These are phyloP conservation scores for Apodospora peruviana DNA, from an alignment of 495 filamentous ascomycete species.

Conservation along the genomic window DNA sequence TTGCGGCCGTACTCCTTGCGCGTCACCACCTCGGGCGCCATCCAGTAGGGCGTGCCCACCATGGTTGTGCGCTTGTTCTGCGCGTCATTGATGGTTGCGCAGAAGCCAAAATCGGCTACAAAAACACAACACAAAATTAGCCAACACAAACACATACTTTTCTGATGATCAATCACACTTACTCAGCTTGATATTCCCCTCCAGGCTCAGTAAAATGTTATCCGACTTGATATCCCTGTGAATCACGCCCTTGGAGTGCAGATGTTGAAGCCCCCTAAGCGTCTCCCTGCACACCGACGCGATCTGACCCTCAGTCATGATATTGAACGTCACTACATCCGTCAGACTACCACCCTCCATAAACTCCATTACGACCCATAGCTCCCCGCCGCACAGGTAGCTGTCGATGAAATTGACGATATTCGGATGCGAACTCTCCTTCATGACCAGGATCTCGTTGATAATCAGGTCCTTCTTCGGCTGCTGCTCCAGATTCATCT, in stretches of 20 bases:
- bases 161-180: constrained; percentile 33
- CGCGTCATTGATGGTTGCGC: constrained; percentile 95
- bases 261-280: constrained; percentile 82
- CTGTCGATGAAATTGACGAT: constrained; percentile 99
- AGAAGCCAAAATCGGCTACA: constrained; percentile 95
- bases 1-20: constrained; percentile 97
- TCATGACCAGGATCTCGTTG: constrained; percentile 99
- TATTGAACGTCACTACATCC: constrained; percentile 97
- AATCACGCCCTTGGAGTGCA: constrained; percentile 97
- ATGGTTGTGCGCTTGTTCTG: constrained; percentile 97
- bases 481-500: constrained; percentile 98
- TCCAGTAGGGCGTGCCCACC: constrained; percentile 99
- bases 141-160: neutral
- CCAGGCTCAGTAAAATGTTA: constrained; percentile 90
- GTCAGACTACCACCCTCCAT: constrained; percentile 98
- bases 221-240: constrained; percentile 99
- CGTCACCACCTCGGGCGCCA: constrained; percentile 97
- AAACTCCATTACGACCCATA: constrained; percentile 99
- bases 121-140: neutral
- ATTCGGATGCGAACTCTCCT: constrained; percentile 95
- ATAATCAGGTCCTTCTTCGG: constrained; percentile 99
- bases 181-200: constrained; percentile 98
- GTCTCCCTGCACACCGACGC: constrained; percentile 93
- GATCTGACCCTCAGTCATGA: constrained; percentile 97
- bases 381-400: constrained; percentile 77